Evolutionary conservation across 352 stramenopile species (phyloP).

Genomic region (Thalassiosira hispida): DNA sequence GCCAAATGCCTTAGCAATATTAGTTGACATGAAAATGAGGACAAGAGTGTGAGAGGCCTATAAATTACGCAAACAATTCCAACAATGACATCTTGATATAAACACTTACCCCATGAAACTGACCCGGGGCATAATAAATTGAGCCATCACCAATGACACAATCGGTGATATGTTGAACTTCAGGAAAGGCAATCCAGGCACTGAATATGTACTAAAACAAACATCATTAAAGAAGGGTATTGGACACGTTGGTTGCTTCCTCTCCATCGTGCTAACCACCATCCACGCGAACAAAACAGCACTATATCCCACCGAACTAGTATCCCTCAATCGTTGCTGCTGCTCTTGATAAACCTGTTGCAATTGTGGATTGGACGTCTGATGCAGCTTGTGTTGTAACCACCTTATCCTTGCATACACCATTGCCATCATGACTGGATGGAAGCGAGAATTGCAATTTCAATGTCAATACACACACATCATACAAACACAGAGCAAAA

Average conservation of each 20-base stretch:
- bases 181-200: constrained; percentile 43
- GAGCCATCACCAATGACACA: constrained; percentile 68
- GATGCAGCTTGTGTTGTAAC: not conserved
- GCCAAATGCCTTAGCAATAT: constrained; percentile 62
- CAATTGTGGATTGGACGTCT: not conserved
- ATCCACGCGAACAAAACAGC: constrained; percentile 83
- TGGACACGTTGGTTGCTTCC: constrained; percentile 61
- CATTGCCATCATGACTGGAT: constrained; percentile 61
- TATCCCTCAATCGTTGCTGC: constrained; percentile 33
- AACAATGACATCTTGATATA: not conserved
- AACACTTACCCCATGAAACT: constrained; percentile 62
- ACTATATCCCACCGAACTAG: constrained; percentile 74
- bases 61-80: not conserved
- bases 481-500: too few species aligned
- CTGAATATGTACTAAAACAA: constrained; percentile 69
- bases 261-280: constrained; percentile 64
- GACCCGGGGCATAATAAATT: constrained; percentile 72
- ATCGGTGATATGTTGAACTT: constrained; percentile 69
- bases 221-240: constrained; percentile 73
- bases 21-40: not conserved
- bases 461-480: too few species aligned
- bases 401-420: constrained; percentile 40
- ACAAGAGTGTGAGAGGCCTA: not conserved
- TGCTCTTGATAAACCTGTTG: constrained; percentile 10
- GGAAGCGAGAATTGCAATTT: too few species aligned